Conservation (phyloP, 345 rosid genomes). For the Eucalyptus curtisii region DNA sequence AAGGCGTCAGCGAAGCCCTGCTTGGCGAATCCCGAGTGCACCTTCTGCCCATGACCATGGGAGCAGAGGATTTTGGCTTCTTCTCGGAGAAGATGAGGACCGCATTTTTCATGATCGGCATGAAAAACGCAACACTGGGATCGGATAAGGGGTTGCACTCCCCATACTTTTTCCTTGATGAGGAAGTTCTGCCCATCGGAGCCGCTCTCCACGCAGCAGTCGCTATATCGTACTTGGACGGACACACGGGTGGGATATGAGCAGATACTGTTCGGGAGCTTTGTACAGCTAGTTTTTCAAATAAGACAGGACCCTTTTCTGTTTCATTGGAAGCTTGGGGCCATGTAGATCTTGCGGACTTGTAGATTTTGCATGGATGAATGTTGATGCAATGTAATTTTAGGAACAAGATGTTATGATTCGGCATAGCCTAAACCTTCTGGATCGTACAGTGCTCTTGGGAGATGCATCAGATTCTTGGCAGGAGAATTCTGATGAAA, state of each 20-base stretch:
- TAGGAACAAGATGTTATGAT: neutral
- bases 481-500: neutral
- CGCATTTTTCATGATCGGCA: slow-evolving; percentile 19
- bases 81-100: slow-evolving; percentile 30
- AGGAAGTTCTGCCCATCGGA: neutral
- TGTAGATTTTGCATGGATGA: neutral
- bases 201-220: neutral
- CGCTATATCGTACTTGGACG: neutral
- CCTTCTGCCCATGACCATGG: slow-evolving; percentile 19
- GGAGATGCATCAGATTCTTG: neutral
- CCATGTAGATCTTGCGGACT: neutral
- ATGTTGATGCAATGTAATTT: neutral
- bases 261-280: no score
- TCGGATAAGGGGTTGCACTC: neutral
- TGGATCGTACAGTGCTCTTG: neutral
- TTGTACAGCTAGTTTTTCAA: neutral
- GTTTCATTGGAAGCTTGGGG: neutral
- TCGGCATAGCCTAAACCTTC: neutral
- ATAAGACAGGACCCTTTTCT: neutral
- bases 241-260: neutral
- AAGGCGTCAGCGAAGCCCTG: slow-evolving; percentile 20
- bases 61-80: slow-evolving; percentile 59
- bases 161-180: neutral
- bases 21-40: slow-evolving; percentile 32
- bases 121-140: neutral